These are phyloP conservation scores for Erigeron canadensis DNA, from an alignment of 129 eudicot species.

Conservation along the genomic window DNA sequence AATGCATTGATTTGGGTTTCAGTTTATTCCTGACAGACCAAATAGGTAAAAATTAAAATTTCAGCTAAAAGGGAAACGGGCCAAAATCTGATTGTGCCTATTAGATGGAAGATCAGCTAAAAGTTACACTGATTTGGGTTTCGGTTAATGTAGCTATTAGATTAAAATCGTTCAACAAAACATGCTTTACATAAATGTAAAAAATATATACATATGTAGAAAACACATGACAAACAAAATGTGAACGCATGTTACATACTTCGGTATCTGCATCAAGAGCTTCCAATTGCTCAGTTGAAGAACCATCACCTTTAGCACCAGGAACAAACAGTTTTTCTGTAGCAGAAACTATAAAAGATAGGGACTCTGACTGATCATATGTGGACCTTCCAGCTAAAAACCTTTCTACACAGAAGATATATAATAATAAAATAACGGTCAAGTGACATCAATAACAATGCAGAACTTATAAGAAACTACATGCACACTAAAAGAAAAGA, in stretches of 20 bases:
- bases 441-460: slow-evolving; percentile 7
- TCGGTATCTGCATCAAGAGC: slow-evolving; percentile 46
- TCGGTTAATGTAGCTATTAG: no score
- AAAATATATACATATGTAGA: no score
- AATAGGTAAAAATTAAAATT: no score
- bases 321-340: slow-evolving; percentile 76
- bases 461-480: background rate
- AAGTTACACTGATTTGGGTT: no score
- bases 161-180: no score
- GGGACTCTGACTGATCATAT: slow-evolving; percentile 46
- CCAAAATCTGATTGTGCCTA: no score
- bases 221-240: background rate
- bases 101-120: no score
- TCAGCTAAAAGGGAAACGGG: no score
- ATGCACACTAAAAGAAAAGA: background rate
- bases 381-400: slow-evolving; percentile 47
- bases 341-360: slow-evolving; percentile 61
- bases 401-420: slow-evolving; percentile 65
- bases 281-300: slow-evolving; percentile 50
- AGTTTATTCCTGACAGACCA: no score
- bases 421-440: slow-evolving; percentile 23
- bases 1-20: no score
- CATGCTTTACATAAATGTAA: no score
- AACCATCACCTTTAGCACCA: slow-evolving; percentile 53
- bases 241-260: slow-evolving; percentile 50